Evolutionary conservation across 2,329 filamentous ascomycete genomes (phyloP).

Genomic region (Hypocrella siamensis): DNA sequence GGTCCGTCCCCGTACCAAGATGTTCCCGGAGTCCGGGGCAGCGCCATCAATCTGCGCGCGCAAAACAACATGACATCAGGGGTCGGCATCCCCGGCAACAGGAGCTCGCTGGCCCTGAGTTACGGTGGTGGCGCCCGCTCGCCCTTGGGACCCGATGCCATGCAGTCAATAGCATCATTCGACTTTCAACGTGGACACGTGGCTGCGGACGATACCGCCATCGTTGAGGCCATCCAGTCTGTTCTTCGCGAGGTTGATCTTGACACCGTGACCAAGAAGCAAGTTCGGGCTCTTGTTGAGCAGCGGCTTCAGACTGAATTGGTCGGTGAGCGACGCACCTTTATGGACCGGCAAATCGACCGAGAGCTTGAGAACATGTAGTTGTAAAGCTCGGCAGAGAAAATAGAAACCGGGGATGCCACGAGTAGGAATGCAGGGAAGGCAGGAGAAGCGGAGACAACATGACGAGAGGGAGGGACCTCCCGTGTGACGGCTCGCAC

Average conservation of each 20-base stretch:
- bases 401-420: no score
- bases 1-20: conserved; percentile 45
- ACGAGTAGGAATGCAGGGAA: neutral
- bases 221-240: conserved; percentile 69
- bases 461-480: no score
- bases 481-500: no score
- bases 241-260: conserved; percentile 82
- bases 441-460: neutral
- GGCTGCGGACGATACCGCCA: conserved; percentile 64
- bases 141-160: conserved; percentile 27
- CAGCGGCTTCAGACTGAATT: conserved; percentile 85
- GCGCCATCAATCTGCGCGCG: conserved; percentile 43
- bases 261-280: conserved; percentile 97
- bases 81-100: conserved; percentile 15
- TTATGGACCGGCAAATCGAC: conserved; percentile 89
- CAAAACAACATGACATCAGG: conserved; percentile 31
- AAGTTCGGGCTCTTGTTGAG: conserved; percentile 80
- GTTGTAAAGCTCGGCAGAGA: no score
- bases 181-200: conserved; percentile 43
- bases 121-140: conserved; percentile 30
- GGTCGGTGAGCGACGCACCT: conserved; percentile 68
- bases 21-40: conserved; percentile 34
- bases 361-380: conserved; percentile 88
- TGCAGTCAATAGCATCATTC: conserved; percentile 37
- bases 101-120: conserved; percentile 31